Conservation (phyloP, 2,329 filamentous ascomycete genomes). For the Celoporthe dispersa region DNA sequence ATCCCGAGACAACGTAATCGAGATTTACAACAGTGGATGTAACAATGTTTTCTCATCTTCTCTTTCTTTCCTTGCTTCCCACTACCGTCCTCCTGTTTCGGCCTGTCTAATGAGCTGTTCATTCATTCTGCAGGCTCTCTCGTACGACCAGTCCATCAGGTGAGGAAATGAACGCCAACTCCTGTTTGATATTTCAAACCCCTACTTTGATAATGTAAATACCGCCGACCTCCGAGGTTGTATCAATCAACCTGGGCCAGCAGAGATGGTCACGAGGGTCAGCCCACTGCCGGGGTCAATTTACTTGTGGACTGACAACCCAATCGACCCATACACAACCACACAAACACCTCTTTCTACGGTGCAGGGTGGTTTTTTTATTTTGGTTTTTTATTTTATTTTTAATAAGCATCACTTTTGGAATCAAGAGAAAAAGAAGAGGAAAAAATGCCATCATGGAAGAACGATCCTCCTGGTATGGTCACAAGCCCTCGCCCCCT, state of each 20-base stretch:
- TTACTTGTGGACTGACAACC: neutral
- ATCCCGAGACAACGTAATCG: neutral
- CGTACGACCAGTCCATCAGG: neutral
- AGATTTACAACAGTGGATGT: neutral
- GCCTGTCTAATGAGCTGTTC: neutral
- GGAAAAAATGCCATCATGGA: neutral
- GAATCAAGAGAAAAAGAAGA: neutral
- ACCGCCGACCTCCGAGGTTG: conserved; percentile 6
- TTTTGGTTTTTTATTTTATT: no score
- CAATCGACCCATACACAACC: conserved; percentile 3
- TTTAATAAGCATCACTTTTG: no score
- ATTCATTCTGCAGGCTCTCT: neutral
- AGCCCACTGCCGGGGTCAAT: neutral
- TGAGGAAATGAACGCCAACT: neutral
- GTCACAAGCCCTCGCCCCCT: neutral
- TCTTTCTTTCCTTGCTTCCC: no score
- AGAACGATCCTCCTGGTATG: neutral
- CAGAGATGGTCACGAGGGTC: conserved; percentile 9
- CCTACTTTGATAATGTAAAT: neutral
- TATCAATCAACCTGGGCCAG: neutral
- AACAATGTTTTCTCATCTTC: neutral
- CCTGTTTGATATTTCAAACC: neutral
- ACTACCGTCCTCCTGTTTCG: no score
- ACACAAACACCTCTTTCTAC: neutral
- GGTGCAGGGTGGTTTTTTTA: neutral